Conservation (phyloP, 1,284 basidiomycete genomes). For the Pholiota adiposa region DNA sequence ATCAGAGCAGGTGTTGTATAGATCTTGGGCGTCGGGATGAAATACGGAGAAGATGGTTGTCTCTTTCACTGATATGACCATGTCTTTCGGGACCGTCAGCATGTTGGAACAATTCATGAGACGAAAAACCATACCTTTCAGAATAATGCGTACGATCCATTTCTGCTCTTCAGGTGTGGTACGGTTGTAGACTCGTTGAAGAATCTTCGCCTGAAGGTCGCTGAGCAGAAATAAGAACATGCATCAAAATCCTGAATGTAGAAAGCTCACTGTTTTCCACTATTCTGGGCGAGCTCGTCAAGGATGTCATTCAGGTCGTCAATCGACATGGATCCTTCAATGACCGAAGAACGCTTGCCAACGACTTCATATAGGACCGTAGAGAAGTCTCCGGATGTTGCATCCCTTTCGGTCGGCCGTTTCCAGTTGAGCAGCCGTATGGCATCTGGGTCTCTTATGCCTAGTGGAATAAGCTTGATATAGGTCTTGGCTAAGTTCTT, state of each 20-base stretch:
- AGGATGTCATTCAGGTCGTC: slow-evolving; percentile 82
- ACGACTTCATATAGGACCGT: slow-evolving; percentile 86
- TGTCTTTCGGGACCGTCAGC: slow-evolving; percentile 48
- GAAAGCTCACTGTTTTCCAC: slow-evolving; percentile 64
- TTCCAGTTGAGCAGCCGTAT: slow-evolving; percentile 89
- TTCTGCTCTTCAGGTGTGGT: slow-evolving; percentile 83
- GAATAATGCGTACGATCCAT: slow-evolving; percentile 92
- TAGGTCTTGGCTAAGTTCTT: slow-evolving; percentile 89
- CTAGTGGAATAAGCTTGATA: slow-evolving; percentile 85
- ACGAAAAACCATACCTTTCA: slow-evolving; percentile 72
- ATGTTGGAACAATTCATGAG: background rate
- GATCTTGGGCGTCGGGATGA: slow-evolving; percentile 88
- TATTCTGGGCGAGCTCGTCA: slow-evolving; percentile 72
- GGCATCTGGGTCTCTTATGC: slow-evolving; percentile 78
- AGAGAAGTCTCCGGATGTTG: slow-evolving; percentile 82
- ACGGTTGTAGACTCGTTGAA: slow-evolving; percentile 78
- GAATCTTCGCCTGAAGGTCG: slow-evolving; percentile 71
- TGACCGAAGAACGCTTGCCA: slow-evolving; percentile 81
- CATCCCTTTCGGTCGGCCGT: slow-evolving; percentile 72
- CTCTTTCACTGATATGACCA: slow-evolving; percentile 84
- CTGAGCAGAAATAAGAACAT: slow-evolving; percentile 42
- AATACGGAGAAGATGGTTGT: slow-evolving; percentile 87
- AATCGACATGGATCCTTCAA: slow-evolving; percentile 75
- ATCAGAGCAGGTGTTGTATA: slow-evolving; percentile 95
- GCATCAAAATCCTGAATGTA: background rate